These are phyloP conservation scores for Podosphaera xanthii DNA, from an alignment of 2,329 filamentous ascomycete genomes.

Conservation along the genomic window DNA sequence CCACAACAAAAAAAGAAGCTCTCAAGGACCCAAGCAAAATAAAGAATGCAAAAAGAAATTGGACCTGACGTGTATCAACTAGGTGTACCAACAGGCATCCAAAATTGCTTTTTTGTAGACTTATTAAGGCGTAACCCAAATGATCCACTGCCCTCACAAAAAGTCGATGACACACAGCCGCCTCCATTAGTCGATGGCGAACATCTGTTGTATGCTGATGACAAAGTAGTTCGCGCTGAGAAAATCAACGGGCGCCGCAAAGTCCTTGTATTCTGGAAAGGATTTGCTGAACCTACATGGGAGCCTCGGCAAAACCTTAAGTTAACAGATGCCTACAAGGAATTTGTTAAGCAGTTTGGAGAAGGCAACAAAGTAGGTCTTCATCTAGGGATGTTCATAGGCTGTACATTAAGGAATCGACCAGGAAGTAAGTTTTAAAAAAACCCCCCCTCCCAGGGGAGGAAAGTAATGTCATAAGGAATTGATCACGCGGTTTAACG, in stretches of 20 bases:
- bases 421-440: no score
- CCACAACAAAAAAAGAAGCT: not conserved
- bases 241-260: not conserved
- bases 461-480: no score
- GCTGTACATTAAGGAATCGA: not conserved
- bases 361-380: no score
- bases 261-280: not conserved
- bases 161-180: not conserved
- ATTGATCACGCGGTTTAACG: no score
- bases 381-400: not conserved
- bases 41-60: not conserved
- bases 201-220: not conserved
- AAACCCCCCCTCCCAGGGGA: no score
- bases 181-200: not conserved
- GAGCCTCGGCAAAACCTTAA: not conserved
- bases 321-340: not conserved
- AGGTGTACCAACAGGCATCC: conserved; percentile 1
- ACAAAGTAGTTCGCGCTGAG: not conserved
- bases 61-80: not conserved
- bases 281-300: not conserved
- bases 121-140: conserved; percentile 1
- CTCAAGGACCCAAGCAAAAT: conserved; percentile 1
- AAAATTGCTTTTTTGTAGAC: conserved; percentile 1
- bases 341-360: not conserved
- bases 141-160: conserved; percentile 1